phyloP scores from a whole-genome alignment of 306 rosid genomes.

The Cajanus cajan region DNA sequence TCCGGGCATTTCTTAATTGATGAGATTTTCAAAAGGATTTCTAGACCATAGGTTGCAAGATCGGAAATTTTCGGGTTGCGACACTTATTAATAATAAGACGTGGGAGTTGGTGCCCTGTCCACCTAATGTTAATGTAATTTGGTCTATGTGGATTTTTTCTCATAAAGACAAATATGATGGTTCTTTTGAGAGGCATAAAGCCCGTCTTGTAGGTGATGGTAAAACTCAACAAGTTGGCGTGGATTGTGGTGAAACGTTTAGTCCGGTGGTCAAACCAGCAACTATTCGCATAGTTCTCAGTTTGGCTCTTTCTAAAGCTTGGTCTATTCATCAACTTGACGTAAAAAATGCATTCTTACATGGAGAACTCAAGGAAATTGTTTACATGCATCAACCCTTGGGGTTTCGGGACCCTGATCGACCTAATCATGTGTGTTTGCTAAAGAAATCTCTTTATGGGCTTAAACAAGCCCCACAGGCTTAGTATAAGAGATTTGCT shows the following conservation, averaged over 20 bases:
- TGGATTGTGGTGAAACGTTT: background rate
- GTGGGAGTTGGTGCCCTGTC: background rate
- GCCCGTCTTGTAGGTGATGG: background rate
- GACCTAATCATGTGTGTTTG: background rate
- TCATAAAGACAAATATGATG: background rate
- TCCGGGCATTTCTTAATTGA: no score
- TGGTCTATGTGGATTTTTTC: background rate
- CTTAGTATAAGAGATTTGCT: no score
- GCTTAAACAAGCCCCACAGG: background rate
- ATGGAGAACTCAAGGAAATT: background rate
- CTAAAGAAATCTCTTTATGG: background rate
- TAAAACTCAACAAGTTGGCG: background rate
- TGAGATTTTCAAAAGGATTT: no score
- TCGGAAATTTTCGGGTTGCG: no score
- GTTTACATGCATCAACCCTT: background rate
- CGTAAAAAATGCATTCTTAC: background rate
- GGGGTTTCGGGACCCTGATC: background rate
- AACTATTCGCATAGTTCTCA: background rate
- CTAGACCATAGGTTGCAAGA: no score
- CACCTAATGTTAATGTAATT: background rate
- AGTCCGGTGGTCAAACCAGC: background rate
- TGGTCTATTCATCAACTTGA: background rate
- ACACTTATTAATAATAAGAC: constrained; percentile 3
- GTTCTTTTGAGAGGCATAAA: background rate
- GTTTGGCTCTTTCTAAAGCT: background rate